phyloP scores from a whole-genome alignment of 2,329 filamentous ascomycete species.

The Microdochium paspali region DNA sequence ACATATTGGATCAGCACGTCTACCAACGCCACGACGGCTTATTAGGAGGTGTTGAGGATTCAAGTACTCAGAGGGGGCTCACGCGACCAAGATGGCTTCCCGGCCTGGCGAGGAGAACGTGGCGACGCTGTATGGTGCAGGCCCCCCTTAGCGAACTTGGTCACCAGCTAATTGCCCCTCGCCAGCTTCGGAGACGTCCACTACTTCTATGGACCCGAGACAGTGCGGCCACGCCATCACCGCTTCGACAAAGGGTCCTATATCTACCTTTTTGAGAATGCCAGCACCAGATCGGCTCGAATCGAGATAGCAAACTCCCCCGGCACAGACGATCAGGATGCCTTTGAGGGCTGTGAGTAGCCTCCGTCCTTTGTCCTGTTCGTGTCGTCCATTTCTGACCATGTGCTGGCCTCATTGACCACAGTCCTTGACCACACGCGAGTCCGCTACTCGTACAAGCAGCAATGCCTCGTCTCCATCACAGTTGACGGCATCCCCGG shows the following conservation, averaged over 20 bases:
- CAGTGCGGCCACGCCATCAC: slow-evolving; percentile 61
- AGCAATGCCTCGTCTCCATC: slow-evolving; percentile 61
- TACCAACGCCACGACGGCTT: no score
- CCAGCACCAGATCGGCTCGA: slow-evolving; percentile 55
- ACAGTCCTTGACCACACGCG: slow-evolving; percentile 56
- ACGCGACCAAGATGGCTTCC: slow-evolving; percentile 26
- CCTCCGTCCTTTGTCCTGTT: neutral
- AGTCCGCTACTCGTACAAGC: slow-evolving; percentile 64
- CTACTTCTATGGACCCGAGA: slow-evolving; percentile 66
- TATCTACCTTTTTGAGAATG: slow-evolving; percentile 71
- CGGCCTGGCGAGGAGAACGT: slow-evolving; percentile 36
- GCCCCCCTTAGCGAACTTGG: neutral
- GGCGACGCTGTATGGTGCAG: slow-evolving; percentile 30
- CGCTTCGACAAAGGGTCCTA: slow-evolving; percentile 75
- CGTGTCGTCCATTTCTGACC: no score
- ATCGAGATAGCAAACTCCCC: slow-evolving; percentile 69
- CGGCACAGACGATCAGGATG: slow-evolving; percentile 68
- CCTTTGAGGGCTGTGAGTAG: slow-evolving; percentile 68
- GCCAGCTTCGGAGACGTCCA: slow-evolving; percentile 67
- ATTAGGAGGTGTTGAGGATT: no score
- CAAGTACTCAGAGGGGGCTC: neutral
- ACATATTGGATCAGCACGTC: no score
- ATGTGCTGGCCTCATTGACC: neutral
- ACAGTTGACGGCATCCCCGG: slow-evolving; percentile 43
- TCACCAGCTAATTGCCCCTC: neutral